phyloP scores from a whole-genome alignment of 163 green algal genomes.

The Volvox carteri region DNA sequence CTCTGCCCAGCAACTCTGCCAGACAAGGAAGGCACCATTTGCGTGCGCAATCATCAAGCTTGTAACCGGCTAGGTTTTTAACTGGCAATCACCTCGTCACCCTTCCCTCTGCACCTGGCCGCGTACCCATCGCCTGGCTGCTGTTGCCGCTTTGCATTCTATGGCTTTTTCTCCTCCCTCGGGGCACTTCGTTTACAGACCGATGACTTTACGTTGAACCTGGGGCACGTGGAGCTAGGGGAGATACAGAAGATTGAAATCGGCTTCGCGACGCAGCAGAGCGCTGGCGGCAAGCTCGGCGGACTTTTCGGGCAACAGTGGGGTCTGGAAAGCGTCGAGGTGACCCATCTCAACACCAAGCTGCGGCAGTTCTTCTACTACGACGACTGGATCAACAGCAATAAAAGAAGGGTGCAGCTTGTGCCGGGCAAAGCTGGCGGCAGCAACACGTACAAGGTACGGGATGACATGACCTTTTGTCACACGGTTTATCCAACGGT shows the following conservation, averaged over 20 bases:
- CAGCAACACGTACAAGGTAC: slow-evolving; percentile 72
- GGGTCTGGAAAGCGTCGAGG: slow-evolving; percentile 56
- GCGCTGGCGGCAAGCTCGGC: slow-evolving; percentile 59
- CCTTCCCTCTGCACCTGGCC: too few species aligned
- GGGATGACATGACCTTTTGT: too few species aligned
- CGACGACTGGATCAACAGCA: slow-evolving; percentile 68
- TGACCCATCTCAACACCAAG: slow-evolving; percentile 61
- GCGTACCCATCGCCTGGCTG: too few species aligned
- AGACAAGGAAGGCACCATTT: too few species aligned
- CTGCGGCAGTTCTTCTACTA: slow-evolving; percentile 65
- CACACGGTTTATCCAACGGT: too few species aligned
- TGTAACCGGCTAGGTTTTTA: too few species aligned
- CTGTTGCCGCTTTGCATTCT: too few species aligned
- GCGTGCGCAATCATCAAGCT: too few species aligned
- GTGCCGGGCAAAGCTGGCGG: slow-evolving; percentile 58
- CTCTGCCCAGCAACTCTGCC: too few species aligned
- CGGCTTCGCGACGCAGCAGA: slow-evolving; percentile 69
- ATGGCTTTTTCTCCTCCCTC: too few species aligned
- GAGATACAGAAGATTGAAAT: slow-evolving; percentile 72
- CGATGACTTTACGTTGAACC: slow-evolving; percentile 77
- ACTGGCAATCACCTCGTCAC: too few species aligned
- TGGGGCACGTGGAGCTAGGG: slow-evolving; percentile 66
- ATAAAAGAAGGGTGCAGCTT: slow-evolving; percentile 65
- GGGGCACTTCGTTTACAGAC: slow-evolving; percentile 60
- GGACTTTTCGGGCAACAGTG: slow-evolving; percentile 63